Evolutionary conservation across 1,139 yeast species (phyloP).

Genomic region (Lodderomyces beijingensis): DNA sequence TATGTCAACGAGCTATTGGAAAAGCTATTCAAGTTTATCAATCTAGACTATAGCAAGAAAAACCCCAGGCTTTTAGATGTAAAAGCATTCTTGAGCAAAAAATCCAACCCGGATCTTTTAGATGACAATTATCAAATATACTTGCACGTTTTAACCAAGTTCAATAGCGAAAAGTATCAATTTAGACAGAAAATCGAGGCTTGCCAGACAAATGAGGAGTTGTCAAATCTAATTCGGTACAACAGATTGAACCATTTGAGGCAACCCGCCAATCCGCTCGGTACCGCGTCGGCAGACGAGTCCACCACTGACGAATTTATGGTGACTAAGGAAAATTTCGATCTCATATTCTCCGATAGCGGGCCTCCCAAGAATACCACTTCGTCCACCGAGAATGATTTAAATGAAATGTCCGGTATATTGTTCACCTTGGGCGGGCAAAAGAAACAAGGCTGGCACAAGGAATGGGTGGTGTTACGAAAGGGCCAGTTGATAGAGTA

Average conservation of each 20-base stretch:
- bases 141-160: conserved; percentile 32
- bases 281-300: conserved; percentile 3
- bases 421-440: conserved; percentile 68
- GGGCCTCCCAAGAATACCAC: conserved; percentile 9
- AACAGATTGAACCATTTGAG: conserved; percentile 23
- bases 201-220: conserved; percentile 38
- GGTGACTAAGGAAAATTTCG: conserved; percentile 30
- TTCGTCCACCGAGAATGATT: conserved; percentile 12
- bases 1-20: conserved; percentile 40
- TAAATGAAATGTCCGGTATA: conserved; percentile 47
- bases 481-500: conserved; percentile 68
- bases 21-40: conserved; percentile 34
- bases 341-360: conserved; percentile 23
- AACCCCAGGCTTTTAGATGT: conserved; percentile 19
- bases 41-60: conserved; percentile 13
- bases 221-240: conserved; percentile 29
- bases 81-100: conserved; percentile 18
- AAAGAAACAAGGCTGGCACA: conserved; percentile 83
- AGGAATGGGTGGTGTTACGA: conserved; percentile 78
- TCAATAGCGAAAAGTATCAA: conserved; percentile 41
- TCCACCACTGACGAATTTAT: conserved; percentile 15
- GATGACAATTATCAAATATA: conserved; percentile 29
- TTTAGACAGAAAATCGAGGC: conserved; percentile 44
- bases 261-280: not conserved
- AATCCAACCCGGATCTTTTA: conserved; percentile 19